A percentile compares a stretch with the other conserved stretches of the same genome.
These are phyloP conservation scores for Backusella circina DNA, from an alignment of 192 early-diverging fungal genomes.

Conservation along the genomic window DNA sequence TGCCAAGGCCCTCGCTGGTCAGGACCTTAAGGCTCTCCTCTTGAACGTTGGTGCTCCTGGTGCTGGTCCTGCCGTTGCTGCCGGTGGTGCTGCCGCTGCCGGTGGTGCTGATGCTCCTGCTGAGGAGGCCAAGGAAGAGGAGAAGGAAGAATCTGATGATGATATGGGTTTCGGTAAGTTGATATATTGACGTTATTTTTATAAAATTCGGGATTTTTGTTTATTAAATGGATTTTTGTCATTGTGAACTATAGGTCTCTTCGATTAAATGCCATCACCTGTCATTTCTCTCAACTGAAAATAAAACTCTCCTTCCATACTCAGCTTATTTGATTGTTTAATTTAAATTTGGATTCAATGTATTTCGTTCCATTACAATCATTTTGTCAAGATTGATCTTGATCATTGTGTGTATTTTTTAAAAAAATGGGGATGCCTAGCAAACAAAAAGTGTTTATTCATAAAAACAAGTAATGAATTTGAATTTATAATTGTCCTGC, in stretches of 20 bases:
- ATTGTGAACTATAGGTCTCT: conserved; percentile 9
- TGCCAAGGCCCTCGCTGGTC: conserved; percentile 96
- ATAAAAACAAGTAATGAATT: background rate
- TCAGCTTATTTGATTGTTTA: background rate
- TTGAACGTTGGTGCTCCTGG: conserved; percentile 83
- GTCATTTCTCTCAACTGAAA: background rate
- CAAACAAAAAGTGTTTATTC: background rate
- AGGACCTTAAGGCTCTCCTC: conserved; percentile 86
- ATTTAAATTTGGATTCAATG: no score
- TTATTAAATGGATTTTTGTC: background rate
- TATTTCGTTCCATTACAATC: background rate
- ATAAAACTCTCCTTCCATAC: background rate
- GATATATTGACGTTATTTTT: background rate
- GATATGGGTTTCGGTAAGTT: conserved; percentile 82
- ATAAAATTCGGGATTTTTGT: background rate
- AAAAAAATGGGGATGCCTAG: background rate
- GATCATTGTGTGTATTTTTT: background rate
- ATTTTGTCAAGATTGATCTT: no score
- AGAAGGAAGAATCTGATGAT: conserved; percentile 71
- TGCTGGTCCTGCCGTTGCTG: conserved; percentile 40
- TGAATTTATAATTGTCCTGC: conserved; percentile 12
- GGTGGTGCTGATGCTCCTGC: conserved; percentile 37
- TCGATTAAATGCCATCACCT: conserved; percentile 19
- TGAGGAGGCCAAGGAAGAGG: conserved; percentile 56
- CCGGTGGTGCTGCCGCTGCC: conserved; percentile 35